Percentiles rank a stretch among this genome's conserved stretches.
These are phyloP conservation scores for Nicotiana otophora DNA, from an alignment of 257 asterid genomes.

Conservation along the genomic window DNA sequence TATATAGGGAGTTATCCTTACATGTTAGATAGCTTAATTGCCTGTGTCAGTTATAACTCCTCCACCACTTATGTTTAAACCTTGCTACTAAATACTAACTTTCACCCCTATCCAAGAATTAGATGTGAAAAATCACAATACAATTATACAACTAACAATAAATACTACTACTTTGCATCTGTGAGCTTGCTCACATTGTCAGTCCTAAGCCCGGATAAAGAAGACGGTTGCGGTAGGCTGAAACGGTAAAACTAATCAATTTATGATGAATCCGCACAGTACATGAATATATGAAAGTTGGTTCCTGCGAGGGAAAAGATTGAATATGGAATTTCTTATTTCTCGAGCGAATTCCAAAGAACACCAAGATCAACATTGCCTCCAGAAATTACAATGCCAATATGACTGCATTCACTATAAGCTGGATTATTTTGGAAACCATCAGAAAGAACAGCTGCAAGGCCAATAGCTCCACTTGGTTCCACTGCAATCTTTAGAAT, in stretches of 20 bases:
- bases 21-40: too few species aligned
- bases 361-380: conserved; percentile 85
- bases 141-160: too few species aligned
- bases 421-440: conserved; percentile 42
- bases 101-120: too few species aligned
- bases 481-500: conserved; percentile 82
- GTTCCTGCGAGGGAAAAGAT: not conserved
- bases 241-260: not conserved
- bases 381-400: conserved; percentile 81
- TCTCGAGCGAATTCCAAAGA: conserved; percentile 59
- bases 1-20: too few species aligned
- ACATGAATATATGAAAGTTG: not conserved
- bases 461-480: conserved; percentile 96
- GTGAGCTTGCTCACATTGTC: not conserved
- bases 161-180: too few species aligned
- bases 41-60: too few species aligned
- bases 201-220: not conserved
- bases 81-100: too few species aligned
- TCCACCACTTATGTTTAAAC: too few species aligned
- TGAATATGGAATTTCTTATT: conserved; percentile 5
- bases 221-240: not conserved
- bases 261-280: not conserved
- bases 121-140: too few species aligned
- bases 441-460: conserved; percentile 77
- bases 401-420: conserved; percentile 51